A percentile compares a stretch with the other conserved stretches of the same genome.
These are phyloP conservation scores for Ambispora gerdemannii DNA, from an alignment of 192 early-diverging fungal species.

Conservation along the genomic window DNA sequence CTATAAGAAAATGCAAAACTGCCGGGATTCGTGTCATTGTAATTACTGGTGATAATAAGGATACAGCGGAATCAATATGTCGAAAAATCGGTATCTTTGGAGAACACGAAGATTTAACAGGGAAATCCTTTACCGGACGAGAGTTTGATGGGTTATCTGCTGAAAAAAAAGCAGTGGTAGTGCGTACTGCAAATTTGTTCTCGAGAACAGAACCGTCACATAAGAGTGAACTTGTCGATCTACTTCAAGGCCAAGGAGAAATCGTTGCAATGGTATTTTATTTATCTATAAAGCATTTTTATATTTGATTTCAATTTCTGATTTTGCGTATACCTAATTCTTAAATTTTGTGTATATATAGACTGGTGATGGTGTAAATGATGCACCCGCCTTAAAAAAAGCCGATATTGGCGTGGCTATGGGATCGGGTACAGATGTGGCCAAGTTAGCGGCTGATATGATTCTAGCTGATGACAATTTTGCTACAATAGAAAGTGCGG, in stretches of 20 bases:
- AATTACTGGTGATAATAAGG: constrained; percentile 97
- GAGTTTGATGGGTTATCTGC: constrained; percentile 88
- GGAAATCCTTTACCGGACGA: constrained; percentile 83
- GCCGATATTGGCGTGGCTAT: constrained; percentile 99
- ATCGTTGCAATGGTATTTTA: constrained; percentile 88
- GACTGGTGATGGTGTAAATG: constrained; percentile 99
- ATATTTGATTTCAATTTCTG: neutral
- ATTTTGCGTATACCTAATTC: neutral
- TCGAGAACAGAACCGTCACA: constrained; percentile 94
- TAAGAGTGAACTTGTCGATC: constrained; percentile 91
- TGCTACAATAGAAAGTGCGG: constrained; percentile 94
- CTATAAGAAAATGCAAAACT: constrained; percentile 81
- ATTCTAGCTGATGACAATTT: constrained; percentile 99
- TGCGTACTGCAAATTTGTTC: constrained; percentile 78
- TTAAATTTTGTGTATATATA: constrained; percentile 29
- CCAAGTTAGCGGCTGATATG: constrained; percentile 98
- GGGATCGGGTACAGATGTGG: constrained; percentile 98
- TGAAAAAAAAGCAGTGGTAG: constrained; percentile 68
- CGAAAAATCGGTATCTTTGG: constrained; percentile 91
- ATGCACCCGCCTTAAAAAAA: constrained; percentile 95
- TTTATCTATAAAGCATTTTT: neutral
- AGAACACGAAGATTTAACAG: constrained; percentile 57
- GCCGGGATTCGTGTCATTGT: constrained; percentile 98
- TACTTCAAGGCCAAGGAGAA: constrained; percentile 78
- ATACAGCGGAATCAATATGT: constrained; percentile 95